Evolutionary conservation across 2,329 filamentous ascomycete species (phyloP).

Genomic region (Trichothecium sympodiale): DNA sequence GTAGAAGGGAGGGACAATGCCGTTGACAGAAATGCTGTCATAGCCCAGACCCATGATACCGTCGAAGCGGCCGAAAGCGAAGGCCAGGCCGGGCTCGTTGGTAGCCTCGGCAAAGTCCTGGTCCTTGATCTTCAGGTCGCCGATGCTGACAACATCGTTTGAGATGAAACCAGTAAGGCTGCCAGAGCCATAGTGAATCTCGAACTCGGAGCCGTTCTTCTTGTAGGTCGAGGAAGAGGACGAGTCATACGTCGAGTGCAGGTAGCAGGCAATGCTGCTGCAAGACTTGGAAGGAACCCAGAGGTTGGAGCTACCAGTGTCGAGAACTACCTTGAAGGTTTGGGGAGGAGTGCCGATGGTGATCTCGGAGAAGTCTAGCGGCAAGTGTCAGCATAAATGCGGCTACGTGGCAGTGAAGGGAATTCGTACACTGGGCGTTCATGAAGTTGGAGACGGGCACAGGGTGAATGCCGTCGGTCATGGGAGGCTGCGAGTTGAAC

Average conservation of each 20-base stretch:
- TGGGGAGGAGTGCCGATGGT: slow-evolving; percentile 84
- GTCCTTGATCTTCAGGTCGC: slow-evolving; percentile 75
- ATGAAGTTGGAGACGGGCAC: slow-evolving; percentile 95
- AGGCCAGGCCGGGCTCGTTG: slow-evolving; percentile 88
- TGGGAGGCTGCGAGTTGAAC: slow-evolving; percentile 64
- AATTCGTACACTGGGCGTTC: slow-evolving; percentile 85
- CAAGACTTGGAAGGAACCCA: slow-evolving; percentile 93
- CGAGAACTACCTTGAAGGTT: slow-evolving; percentile 94
- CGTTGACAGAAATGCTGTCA: slow-evolving; percentile 94
- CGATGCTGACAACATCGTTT: slow-evolving; percentile 75
- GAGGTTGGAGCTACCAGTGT: slow-evolving; percentile 97
- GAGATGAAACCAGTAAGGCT: slow-evolving; percentile 91
- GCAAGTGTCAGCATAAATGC: slow-evolving; percentile 8
- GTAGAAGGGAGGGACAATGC: slow-evolving; percentile 92
- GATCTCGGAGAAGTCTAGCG: slow-evolving; percentile 90
- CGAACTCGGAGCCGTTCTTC: slow-evolving; percentile 84
- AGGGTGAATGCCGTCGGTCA: slow-evolving; percentile 58
- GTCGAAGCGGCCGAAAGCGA: slow-evolving; percentile 95
- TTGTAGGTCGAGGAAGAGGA: slow-evolving; percentile 81
- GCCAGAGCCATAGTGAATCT: slow-evolving; percentile 92
- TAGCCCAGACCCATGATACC: slow-evolving; percentile 92
- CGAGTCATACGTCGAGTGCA: slow-evolving; percentile 94
- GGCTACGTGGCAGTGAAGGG: background rate
- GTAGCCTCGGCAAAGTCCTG: slow-evolving; percentile 97
- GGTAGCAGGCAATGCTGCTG: slow-evolving; percentile 92